phyloP scores from a whole-genome alignment of 2,329 filamentous ascomycete species.

The Hymenoscyphus repandus region DNA sequence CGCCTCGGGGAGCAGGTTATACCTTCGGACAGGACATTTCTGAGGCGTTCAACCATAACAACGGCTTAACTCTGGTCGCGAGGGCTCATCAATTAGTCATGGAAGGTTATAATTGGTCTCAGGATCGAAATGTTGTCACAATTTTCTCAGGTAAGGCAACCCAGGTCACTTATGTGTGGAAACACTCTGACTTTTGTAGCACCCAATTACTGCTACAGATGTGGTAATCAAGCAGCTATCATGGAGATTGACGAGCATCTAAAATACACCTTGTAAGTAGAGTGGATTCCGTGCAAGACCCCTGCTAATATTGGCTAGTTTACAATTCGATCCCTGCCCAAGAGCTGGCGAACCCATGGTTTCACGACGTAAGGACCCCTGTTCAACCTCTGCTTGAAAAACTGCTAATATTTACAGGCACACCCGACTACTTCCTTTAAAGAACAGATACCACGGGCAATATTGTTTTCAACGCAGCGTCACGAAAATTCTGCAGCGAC shows the following conservation, averaged over 20 bases:
- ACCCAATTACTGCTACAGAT: conserved; percentile 96
- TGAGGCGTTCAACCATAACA: conserved; percentile 99
- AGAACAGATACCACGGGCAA: conserved; percentile 6
- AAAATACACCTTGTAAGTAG: conserved; percentile 98
- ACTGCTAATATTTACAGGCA: conserved; percentile 44
- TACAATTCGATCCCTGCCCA: conserved; percentile 98
- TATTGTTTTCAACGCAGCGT: conserved; percentile 2
- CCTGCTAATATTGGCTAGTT: conserved; percentile 50
- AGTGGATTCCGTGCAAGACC: neutral
- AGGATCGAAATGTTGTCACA: conserved; percentile 95
- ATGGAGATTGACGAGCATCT: conserved; percentile 99
- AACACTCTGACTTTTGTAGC: conserved; percentile 39
- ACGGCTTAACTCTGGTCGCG: conserved; percentile 90
- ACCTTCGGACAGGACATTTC: conserved; percentile 97
- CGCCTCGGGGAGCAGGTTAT: conserved; percentile 88
- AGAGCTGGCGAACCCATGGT: conserved; percentile 98
- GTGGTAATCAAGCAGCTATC: conserved; percentile 98
- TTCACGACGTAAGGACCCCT: conserved; percentile 65
- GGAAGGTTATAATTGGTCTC: conserved; percentile 99
- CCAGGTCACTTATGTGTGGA: neutral
- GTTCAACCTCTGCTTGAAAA: neutral
- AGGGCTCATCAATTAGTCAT: conserved; percentile 97
- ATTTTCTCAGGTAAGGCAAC: conserved; percentile 80
- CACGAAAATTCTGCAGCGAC: conserved; percentile 8
- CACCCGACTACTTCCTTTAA: conserved; percentile 98